These are phyloP conservation scores for Jaapia argillacea DNA, from an alignment of 768 basidiomycete genomes.

Conservation along the genomic window DNA sequence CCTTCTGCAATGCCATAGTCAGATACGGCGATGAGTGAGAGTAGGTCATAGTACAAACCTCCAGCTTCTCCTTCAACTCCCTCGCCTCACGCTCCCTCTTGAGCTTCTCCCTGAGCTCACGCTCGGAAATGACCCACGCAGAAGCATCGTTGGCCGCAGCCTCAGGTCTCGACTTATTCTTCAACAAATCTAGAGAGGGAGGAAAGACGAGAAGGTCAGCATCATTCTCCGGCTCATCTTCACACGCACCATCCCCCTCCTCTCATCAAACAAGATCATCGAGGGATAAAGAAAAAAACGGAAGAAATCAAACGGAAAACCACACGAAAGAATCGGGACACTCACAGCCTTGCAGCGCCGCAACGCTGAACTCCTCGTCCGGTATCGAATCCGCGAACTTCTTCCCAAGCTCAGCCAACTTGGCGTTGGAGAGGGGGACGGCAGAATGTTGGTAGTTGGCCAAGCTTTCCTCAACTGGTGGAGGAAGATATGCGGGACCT, in stretches of 20 bases:
- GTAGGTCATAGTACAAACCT: constrained; percentile 34
- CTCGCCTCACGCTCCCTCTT: constrained; percentile 65
- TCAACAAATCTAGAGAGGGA: constrained; percentile 50
- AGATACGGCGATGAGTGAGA: constrained; percentile 5
- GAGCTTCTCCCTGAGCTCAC: constrained; percentile 65
- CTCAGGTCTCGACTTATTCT: constrained; percentile 79
- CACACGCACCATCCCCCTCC: constrained; percentile 12
- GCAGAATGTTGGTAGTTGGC: constrained; percentile 49
- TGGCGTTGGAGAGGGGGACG: constrained; percentile 53
- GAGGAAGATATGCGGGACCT: constrained; percentile 45
- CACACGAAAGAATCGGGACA: constrained; percentile 18
- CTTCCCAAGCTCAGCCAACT: constrained; percentile 61
- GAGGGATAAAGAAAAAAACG: constrained; percentile 5
- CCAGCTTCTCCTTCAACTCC: constrained; percentile 55
- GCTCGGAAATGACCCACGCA: constrained; percentile 68
- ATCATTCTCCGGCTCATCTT: constrained; percentile 10
- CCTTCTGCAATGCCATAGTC: constrained; percentile 23
- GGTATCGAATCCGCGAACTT: constrained; percentile 75
- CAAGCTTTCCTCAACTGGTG: constrained; percentile 52
- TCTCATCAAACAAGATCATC: constrained; percentile 5
- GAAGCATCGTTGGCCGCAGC: constrained; percentile 56
- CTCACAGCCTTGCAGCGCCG: constrained; percentile 86
- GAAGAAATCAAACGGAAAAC: constrained; percentile 12
- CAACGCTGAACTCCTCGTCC: constrained; percentile 81
- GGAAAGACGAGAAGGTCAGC: constrained; percentile 13